Conservation (phyloP, 139 green algal genomes). For the Chara braunii region DNA sequence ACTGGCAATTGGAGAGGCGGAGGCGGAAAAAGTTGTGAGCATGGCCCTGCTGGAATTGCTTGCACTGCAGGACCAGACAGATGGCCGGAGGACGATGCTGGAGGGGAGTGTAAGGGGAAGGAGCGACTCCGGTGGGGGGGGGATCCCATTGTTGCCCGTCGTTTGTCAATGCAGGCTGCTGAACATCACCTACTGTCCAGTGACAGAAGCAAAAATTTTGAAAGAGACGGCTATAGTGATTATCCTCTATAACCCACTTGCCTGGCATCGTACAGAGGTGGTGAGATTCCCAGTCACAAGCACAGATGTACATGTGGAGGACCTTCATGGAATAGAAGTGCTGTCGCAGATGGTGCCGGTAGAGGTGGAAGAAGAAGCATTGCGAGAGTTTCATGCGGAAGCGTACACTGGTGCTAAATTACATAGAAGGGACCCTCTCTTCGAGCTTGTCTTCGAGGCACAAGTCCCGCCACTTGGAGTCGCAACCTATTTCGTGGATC, state of each 20-base stretch:
- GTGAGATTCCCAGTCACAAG: constrained; percentile 56
- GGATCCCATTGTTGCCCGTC: too few relatives aligned
- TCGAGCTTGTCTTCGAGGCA: constrained; percentile 7
- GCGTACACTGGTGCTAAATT: background rate
- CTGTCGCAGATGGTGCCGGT: constrained; percentile 17
- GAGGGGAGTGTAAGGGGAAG: too few relatives aligned
- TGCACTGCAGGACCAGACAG: background rate
- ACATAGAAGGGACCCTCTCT: background rate
- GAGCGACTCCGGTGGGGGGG: too few relatives aligned
- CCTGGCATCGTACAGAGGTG: constrained; percentile 48
- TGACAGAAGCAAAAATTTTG: constrained; percentile 40
- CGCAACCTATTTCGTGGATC: constrained; percentile 33
- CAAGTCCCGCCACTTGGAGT: constrained; percentile 23
- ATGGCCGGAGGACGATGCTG: too few relatives aligned
- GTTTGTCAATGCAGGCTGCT: constrained; percentile 51
- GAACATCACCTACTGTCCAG: constrained; percentile 56
- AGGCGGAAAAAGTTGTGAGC: constrained; percentile 5
- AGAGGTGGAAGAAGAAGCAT: background rate
- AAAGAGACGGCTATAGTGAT: constrained; percentile 40
- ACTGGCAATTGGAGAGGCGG: constrained; percentile 14
- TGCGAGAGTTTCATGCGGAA: constrained; percentile 14
- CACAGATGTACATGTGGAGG: too few relatives aligned
- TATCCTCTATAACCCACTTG: constrained; percentile 69
- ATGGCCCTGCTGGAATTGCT: background rate
- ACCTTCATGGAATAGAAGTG: background rate